Evolutionary conservation across 2,329 filamentous ascomycete genomes (phyloP), one percentile per base, ranked within the genome.

Genomic region (Venturia carpophila): DNA sequence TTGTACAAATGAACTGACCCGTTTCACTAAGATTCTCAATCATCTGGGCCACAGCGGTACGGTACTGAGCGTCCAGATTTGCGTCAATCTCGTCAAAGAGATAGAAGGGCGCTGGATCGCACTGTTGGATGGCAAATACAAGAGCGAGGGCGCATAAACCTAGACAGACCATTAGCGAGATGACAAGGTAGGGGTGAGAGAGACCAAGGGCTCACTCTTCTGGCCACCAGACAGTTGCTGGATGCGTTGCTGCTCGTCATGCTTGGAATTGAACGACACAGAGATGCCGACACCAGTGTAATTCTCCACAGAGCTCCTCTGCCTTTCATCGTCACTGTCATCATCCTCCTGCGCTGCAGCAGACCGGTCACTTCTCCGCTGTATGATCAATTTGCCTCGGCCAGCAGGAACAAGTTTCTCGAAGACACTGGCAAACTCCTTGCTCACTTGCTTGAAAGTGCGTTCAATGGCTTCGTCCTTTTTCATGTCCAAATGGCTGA

Each of bases 31-130:
- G 73, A 70, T 79, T 83, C 72, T 93, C 82, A 27, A 99, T 83
- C 79, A 97, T 90, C 65, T 90, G 84, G 2, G 94, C 94, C 13
- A 99, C 94, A 0, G 94, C 93, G 1, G 94, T 97, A 67, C 94
- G 89, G 79, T 99, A 99, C 77, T 99, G 94, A 0, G 94, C 92
- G 75, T 99, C 94, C 30, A 99, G 84, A 74, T 99, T 99, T 75
- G 94, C 94, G 73, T 99, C 94, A 68, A 99, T 96, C 77, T 99
- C 94, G 75, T 99, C 94, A 71, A 99, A 99, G 72, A 99, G 92
- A 75, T 99, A 97, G 82, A 99, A 97, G 1, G 94, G 94, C 56
- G 93, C 95, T 11, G 93, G 94, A 75, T 99, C 94, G 67, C 93
- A 96, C 70, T 92, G 91, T 77, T 99, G 94, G 70, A 99, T 95